Conservation (phyloP, 352 stramenopile species). For the Phytophthora idaei region DNA sequence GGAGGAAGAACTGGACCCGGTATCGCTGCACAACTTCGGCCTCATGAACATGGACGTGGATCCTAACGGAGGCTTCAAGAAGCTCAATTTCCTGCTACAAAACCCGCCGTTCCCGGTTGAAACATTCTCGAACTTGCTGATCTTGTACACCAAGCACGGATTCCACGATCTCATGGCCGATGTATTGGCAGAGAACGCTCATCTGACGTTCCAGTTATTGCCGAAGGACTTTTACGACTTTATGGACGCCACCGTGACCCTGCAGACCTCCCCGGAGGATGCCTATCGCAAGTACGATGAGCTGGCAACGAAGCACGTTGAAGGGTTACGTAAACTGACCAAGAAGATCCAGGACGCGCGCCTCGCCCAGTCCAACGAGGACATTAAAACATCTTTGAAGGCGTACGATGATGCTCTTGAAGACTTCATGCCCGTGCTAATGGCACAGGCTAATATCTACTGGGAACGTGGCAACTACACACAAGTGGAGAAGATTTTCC, state of each 20-base stretch:
- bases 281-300: slow-evolving; percentile 94
- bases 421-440: slow-evolving; percentile 96
- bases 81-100: slow-evolving; percentile 95
- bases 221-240: slow-evolving; percentile 95
- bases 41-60: slow-evolving; percentile 96
- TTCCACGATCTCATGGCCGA: slow-evolving; percentile 96
- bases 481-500: slow-evolving; percentile 97
- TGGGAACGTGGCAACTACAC: slow-evolving; percentile 97
- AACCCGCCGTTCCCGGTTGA: slow-evolving; percentile 95
- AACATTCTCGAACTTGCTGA: slow-evolving; percentile 95
- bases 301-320: slow-evolving; percentile 93
- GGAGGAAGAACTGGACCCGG: slow-evolving; percentile 94
- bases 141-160: slow-evolving; percentile 94
- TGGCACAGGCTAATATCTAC: slow-evolving; percentile 96
- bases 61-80: slow-evolving; percentile 93
- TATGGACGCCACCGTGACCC: slow-evolving; percentile 94
- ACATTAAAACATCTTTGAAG: slow-evolving; percentile 92
- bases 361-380: slow-evolving; percentile 90
- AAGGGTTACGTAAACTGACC: slow-evolving; percentile 92
- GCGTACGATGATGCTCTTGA: slow-evolving; percentile 95
- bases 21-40: slow-evolving; percentile 89
- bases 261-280: slow-evolving; percentile 94
- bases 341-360: slow-evolving; percentile 95
- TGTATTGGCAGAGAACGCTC: slow-evolving; percentile 94
- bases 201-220: slow-evolving; percentile 94